Evolutionary conservation across 192 early-diverging fungal species (phyloP), one percentile per base, ranked within the genome.

Genomic region (Linnemannia elongata): DNA sequence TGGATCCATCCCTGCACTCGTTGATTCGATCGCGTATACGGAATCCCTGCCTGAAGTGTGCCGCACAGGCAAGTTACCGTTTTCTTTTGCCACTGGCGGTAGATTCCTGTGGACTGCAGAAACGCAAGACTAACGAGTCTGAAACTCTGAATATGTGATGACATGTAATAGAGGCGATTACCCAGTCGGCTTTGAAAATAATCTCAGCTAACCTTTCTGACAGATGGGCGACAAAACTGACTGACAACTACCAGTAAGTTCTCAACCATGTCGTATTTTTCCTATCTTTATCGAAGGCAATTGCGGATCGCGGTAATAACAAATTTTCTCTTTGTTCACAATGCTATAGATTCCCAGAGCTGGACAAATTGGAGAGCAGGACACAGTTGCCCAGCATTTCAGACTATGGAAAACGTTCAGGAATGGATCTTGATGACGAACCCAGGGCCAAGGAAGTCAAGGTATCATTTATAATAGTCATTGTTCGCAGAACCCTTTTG

Each of bases 191-290:
- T 1, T 7, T 89, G 52, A 80, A 74, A 44, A 63, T 89, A 3
- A 69, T 89, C 4, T 79, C 79, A 1, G 84, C 82, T 39, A 87
- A 89, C 45, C 55, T 89, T 1, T 78, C 88, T 13, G 79, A 77
- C 15, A 42, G 69, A 38, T 89, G 88, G 88, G 75, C 74, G 4
- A 72, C 79, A 20, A 75, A 74, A 55, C 57, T 89, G 7, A 81
- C 81, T 1, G 77, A 55, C 33, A 71, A 78, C 68, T 89, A 89
- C 68, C 76, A 82, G 88, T 85, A 76, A 77, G 82, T 66, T 20
- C 27, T n/a, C 8, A n/a, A 60, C 73, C 15, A 38, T 5, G n/a
- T 18, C 22, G 17, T 9, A n/a, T n/a, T n/a, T n/a, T n/a, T 22
- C 49, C 42, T 30, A 2, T 47, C n/a, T n/a, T 27, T 4, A n/a